Evolutionary conservation across 331 rosid genomes (phyloP).

Genomic region (Acacia pycnantha): DNA sequence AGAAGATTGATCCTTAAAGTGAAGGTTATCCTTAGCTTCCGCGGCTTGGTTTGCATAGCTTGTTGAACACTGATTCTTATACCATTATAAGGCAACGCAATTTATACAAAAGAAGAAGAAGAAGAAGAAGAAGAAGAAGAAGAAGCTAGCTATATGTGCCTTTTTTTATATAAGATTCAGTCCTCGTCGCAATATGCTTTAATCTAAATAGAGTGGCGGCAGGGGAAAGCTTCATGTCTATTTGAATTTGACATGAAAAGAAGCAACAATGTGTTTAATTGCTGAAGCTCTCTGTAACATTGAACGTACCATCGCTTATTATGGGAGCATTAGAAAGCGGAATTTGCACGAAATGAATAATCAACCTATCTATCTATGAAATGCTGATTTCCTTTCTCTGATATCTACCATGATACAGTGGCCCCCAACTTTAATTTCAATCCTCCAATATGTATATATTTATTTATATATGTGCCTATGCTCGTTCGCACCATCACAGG

Average conservation of each 20-base stretch:
- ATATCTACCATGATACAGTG: not conserved
- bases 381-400: not conserved
- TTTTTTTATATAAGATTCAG: no score
- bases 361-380: not conserved
- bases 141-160: not conserved
- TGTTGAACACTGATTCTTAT: not conserved
- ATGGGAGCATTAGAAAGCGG: not conserved
- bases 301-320: not conserved
- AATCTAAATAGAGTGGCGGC: not conserved
- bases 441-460: rapidly evolving
- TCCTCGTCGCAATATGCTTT: not conserved
- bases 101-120: not conserved
- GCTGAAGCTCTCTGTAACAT: not conserved
- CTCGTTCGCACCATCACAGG: not conserved
- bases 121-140: no score
- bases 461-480: not conserved
- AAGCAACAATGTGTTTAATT: not conserved
- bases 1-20: not conserved
- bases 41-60: not conserved
- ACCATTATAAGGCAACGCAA: not conserved
- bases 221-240: not conserved
- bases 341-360: not conserved
- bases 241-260: not conserved
- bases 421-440: not conserved
- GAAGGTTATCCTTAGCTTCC: not conserved